Percentiles rank a stretch among this genome's conserved stretches.
These are phyloP conservation scores for Aspergillus phoenicis DNA, from an alignment of 2,329 filamentous ascomycete species.

Conservation along the genomic window DNA sequence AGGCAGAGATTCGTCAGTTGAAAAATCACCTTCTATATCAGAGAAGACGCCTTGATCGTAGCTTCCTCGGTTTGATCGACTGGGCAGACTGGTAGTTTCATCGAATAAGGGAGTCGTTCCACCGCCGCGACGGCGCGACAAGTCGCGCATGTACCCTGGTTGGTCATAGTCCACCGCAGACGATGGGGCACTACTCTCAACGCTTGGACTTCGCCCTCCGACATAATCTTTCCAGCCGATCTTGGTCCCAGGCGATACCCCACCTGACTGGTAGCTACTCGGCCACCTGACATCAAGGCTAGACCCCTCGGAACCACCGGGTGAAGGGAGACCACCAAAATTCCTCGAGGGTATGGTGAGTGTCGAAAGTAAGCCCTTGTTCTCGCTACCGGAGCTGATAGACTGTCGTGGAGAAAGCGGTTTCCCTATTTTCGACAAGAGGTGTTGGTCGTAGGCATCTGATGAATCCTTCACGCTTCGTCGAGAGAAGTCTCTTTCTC, in stretches of 20 bases:
- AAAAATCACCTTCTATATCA: conserved; percentile 48
- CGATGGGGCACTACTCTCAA: conserved; percentile 45
- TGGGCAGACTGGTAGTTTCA: conserved; percentile 53
- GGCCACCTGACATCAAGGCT: conserved; percentile 43
- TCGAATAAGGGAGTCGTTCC: conserved; percentile 53
- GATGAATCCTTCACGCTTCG: conserved; percentile 61
- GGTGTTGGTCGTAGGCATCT: conserved; percentile 64
- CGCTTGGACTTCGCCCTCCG: conserved; percentile 47
- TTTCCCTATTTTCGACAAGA: conserved; percentile 64
- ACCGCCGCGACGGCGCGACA: conserved; percentile 50
- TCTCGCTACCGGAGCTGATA: conserved; percentile 36
- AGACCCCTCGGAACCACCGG: conserved; percentile 34
- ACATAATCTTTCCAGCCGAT: conserved; percentile 46
- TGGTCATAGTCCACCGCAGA: conserved; percentile 46
- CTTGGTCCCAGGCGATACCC: conserved; percentile 45
- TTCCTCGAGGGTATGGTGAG: conserved; percentile 38
- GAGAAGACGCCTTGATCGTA: conserved; percentile 63
- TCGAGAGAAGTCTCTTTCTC: conserved; percentile 61
- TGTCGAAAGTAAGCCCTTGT: conserved; percentile 33
- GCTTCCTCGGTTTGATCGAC: conserved; percentile 60
- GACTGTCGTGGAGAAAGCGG: conserved; percentile 56
- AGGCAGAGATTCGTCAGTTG: conserved; percentile 41
- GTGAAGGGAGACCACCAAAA: conserved; percentile 36
- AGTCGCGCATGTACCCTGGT: conserved; percentile 36
- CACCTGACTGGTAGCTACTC: conserved; percentile 44